These are phyloP conservation scores for Melocanna baccifera DNA, from an alignment of 176 grass and related monocot species.

Conservation along the genomic window DNA sequence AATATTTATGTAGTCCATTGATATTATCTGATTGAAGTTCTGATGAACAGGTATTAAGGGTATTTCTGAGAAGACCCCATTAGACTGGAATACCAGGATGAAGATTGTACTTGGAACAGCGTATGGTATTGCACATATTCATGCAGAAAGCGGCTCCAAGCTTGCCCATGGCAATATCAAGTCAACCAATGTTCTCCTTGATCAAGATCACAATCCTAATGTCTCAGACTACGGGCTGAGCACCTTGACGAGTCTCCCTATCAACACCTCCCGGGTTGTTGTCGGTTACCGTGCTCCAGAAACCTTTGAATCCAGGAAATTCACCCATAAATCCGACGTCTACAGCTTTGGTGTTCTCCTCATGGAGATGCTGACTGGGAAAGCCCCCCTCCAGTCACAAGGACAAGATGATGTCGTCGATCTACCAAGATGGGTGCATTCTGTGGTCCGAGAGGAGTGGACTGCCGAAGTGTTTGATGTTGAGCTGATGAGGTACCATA, in stretches of 20 bases:
- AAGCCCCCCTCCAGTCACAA: constrained; percentile 83
- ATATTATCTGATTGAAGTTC: constrained; percentile 27
- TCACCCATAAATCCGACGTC: constrained; percentile 87
- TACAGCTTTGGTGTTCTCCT: constrained; percentile 94
- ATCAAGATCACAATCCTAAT: constrained; percentile 56
- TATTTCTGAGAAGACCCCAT: constrained; percentile 43
- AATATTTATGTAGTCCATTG: not conserved
- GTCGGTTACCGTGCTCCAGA: constrained; percentile 79
- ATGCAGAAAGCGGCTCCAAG: constrained; percentile 77
- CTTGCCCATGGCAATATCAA: constrained; percentile 94
- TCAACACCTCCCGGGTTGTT: constrained; percentile 48
- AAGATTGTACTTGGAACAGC: constrained; percentile 78
- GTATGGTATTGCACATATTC: constrained; percentile 64
- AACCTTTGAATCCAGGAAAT: constrained; percentile 72
- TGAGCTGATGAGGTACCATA: constrained; percentile 57
- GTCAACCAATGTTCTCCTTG: constrained; percentile 84
- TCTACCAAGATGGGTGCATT: constrained; percentile 83
- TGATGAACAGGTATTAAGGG: constrained; percentile 62
- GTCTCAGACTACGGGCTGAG: constrained; percentile 83
- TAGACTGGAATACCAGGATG: constrained; percentile 88
- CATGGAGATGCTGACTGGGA: constrained; percentile 94
- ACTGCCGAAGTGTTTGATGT: constrained; percentile 89
- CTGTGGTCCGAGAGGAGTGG: constrained; percentile 94
- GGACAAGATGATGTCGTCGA: constrained; percentile 73
- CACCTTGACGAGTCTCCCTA: constrained; percentile 59